A percentile compares a stretch with the other conserved stretches of the same genome.
phyloP scores from a whole-genome alignment of 371 early-diverging fungal species.

The Mortierella polycephala region DNA sequence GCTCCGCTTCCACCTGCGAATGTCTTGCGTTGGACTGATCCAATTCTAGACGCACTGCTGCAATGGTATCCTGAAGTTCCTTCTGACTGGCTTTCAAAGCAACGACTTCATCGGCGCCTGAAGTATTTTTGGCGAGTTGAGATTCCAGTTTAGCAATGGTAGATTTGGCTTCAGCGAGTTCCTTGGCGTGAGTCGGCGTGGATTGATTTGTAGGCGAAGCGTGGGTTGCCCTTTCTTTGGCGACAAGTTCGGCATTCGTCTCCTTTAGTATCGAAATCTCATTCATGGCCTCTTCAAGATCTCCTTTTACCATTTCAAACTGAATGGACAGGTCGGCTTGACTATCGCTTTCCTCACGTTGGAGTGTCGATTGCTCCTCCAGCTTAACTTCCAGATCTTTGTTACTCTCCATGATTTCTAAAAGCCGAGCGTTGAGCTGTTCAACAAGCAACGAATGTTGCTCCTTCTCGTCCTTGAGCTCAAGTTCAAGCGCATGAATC shows the following conservation, averaged over 20 bases:
- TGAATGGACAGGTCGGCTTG: slow-evolving; percentile 29
- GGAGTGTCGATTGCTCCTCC: slow-evolving; percentile 11
- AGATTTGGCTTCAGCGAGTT: slow-evolving; percentile 26
- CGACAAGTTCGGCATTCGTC: slow-evolving; percentile 16
- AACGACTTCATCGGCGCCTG: not conserved
- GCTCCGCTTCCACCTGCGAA: slow-evolving; percentile 10
- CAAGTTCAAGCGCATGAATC: slow-evolving; percentile 12
- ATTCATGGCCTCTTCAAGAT: slow-evolving; percentile 32
- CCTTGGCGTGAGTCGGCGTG: slow-evolving; percentile 18
- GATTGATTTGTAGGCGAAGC: slow-evolving; percentile 3
- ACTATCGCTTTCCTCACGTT: slow-evolving; percentile 13
- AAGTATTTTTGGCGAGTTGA: slow-evolving; percentile 18
- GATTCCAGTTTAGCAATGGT: slow-evolving; percentile 29
- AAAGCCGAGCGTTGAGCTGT: slow-evolving; percentile 21
- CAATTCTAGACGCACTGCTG: slow-evolving; percentile 12
- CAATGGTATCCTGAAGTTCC: slow-evolving; percentile 18
- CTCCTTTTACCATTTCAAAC: slow-evolving; percentile 35
- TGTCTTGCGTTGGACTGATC: slow-evolving; percentile 11
- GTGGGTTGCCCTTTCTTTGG: slow-evolving; percentile 11
- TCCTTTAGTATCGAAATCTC: slow-evolving; percentile 24
- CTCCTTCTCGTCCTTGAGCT: slow-evolving; percentile 28
- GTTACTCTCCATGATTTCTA: slow-evolving; percentile 11
- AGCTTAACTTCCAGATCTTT: slow-evolving; percentile 20
- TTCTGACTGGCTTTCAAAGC: slow-evolving; percentile 17
- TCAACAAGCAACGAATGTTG: slow-evolving; percentile 12